Evolutionary conservation across 208 protist genomes (phyloP), one percentile per base, ranked within the genome.

Genomic region (Acanthamoeba lenticulata): DNA sequence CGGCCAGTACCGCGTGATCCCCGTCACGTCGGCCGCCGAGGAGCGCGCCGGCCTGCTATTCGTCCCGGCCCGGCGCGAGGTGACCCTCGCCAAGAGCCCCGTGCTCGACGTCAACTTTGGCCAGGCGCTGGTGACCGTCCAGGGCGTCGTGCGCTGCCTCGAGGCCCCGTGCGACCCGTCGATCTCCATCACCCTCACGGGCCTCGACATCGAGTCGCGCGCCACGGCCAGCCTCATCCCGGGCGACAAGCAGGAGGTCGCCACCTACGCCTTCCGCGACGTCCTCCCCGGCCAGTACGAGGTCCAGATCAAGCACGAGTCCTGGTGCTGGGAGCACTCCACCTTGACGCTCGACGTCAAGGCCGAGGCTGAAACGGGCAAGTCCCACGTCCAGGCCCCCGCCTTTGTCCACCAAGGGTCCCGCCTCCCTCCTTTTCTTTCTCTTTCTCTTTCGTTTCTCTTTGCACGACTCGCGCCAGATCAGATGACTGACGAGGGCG

Each of bases 91-190:
- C 32, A 94, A 94, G 49, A 57, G 38, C 36, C 90, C 90, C 47
- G 34, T 62, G 17, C 69, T 94, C 29, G 90, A 94, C 67, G 69
- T 94, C 47, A 85, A 85, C 90, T 94, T 94, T 65, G 69, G 72
- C 32, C 90, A 94, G 67, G 60, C 72, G 7, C 77, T 86, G 44
- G 77, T 93, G 42, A 93, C 89, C 9, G 89, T 93, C 19, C 42
- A 49, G 57, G 89, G 89, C 38, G 62, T 74, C 9, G 89, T 93
- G 40, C 55, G 65, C 7, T 93, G 89, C 45, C 38, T 93, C 29
- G 89, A 93, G 45, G 40, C 62, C 24, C 89, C 89, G 55, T 93
- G 89, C 89, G 89, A 93, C n/a, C 67, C 89, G 2, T 93, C 89
- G 34, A 92, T 92, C 21, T 89, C 81, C 15, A 89, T 89, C 38